Conservation (phyloP, 768 basidiomycete genomes). For the Lactarius evosmus region DNA sequence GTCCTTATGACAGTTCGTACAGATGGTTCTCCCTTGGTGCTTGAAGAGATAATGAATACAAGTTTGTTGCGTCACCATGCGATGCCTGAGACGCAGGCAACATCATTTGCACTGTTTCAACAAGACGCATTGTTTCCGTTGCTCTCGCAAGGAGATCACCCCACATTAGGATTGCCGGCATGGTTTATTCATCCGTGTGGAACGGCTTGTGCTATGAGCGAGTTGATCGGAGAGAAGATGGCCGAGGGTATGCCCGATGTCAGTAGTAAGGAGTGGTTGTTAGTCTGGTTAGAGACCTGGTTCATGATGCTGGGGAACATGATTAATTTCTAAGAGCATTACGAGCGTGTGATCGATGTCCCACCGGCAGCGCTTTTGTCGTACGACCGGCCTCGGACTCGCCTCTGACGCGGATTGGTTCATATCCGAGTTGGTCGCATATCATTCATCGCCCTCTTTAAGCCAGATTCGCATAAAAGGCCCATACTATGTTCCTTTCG, state of each 20-base stretch:
- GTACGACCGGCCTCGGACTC: slow-evolving; percentile 22
- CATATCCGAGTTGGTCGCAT: slow-evolving; percentile 28
- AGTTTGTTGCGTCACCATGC: slow-evolving; percentile 55
- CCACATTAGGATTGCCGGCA: slow-evolving; percentile 63
- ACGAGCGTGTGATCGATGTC: neutral
- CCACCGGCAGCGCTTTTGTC: slow-evolving; percentile 25
- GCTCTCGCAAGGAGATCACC: slow-evolving; percentile 86
- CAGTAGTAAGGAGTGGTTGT: slow-evolving; percentile 33
- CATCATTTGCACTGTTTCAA: slow-evolving; percentile 53
- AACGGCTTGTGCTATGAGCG: slow-evolving; percentile 59
- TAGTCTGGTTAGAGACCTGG: slow-evolving; percentile 69
- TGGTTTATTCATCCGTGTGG: slow-evolving; percentile 93
- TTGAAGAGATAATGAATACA: slow-evolving; percentile 54
- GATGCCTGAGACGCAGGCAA: slow-evolving; percentile 43
- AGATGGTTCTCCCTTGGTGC: slow-evolving; percentile 64
- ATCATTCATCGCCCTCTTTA: neutral
- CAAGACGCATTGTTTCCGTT: slow-evolving; percentile 62
- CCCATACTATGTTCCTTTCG: slow-evolving; percentile 17
- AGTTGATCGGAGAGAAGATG: slow-evolving; percentile 56
- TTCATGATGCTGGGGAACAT: slow-evolving; percentile 68
- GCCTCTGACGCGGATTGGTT: slow-evolving; percentile 28
- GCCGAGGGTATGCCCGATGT: slow-evolving; percentile 29
- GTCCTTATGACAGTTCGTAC: too few relatives aligned
- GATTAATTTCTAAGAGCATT: slow-evolving; percentile 47
- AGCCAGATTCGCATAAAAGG: slow-evolving; percentile 4